phyloP scores from a whole-genome alignment of 768 basidiomycete species.

The Rubroboletus satanas region DNA sequence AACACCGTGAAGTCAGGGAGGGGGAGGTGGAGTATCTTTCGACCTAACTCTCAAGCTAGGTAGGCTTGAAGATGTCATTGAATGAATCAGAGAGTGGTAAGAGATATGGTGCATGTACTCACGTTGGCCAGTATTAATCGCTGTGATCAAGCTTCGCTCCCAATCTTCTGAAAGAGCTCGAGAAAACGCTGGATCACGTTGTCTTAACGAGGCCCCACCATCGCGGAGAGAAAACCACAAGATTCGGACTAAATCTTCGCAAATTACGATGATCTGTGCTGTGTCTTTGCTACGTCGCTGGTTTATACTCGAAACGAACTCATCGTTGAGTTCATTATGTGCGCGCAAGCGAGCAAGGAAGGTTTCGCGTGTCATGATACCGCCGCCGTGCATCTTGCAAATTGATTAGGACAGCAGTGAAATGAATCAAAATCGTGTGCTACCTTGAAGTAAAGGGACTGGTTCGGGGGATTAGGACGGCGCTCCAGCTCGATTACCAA shows the following conservation, averaged over 20 bases:
- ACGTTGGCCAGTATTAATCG: slow-evolving; percentile 21
- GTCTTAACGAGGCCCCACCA: slow-evolving; percentile 21
- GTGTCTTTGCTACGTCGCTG: slow-evolving; percentile 26
- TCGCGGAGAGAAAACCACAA: slow-evolving; percentile 32
- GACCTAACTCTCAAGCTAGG: background rate
- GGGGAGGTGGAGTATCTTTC: background rate
- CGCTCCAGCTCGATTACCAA: slow-evolving; percentile 22
- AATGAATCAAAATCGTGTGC: background rate
- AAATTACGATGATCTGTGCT: slow-evolving; percentile 23
- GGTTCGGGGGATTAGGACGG: slow-evolving; percentile 14
- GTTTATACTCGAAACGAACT: slow-evolving; percentile 18
- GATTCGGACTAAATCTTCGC: slow-evolving; percentile 22
- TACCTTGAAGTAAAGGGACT: slow-evolving; percentile 22
- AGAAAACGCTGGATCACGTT: slow-evolving; percentile 14
- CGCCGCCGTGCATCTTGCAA: slow-evolving; percentile 24
- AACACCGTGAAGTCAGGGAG: background rate
- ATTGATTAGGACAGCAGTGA: background rate
- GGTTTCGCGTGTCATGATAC: slow-evolving; percentile 19
- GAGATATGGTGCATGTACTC: slow-evolving; percentile 5
- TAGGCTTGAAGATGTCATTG: slow-evolving; percentile 1
- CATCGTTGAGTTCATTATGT: slow-evolving; percentile 10
- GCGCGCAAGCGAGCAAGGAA: slow-evolving; percentile 16
- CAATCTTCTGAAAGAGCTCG: slow-evolving; percentile 17
- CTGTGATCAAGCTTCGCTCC: slow-evolving; percentile 10
- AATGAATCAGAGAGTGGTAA: background rate